Evolutionary conservation across 495 filamentous ascomycete species (phyloP).

Genomic region (Podospora australis): DNA sequence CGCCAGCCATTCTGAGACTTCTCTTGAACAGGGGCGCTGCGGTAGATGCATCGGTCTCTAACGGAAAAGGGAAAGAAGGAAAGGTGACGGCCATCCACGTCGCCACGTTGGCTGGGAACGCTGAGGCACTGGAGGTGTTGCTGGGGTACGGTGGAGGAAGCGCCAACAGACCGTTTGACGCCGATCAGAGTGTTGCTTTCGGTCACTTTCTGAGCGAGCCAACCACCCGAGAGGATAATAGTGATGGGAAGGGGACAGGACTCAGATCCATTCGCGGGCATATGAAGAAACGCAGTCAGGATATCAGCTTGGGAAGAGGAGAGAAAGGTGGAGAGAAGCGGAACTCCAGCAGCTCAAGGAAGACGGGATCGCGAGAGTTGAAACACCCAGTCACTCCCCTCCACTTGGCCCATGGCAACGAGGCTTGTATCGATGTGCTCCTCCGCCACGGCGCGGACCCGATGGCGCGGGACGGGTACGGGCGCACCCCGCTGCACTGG

Average conservation of each 20-base stretch:
- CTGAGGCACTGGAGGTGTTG: conserved; percentile 6
- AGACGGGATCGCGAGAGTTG: not conserved
- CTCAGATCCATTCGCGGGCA: not conserved
- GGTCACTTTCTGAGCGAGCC: not conserved
- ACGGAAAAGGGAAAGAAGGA: not conserved
- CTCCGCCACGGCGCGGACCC: conserved; percentile 11
- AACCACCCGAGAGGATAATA: not conserved
- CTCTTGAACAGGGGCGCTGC: conserved; percentile 14
- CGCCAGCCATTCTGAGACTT: conserved; percentile 6
- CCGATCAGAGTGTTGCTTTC: too few species aligned
- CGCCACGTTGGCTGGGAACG: conserved; percentile 10
- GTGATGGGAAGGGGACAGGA: not conserved
- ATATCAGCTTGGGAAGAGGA: too few species aligned
- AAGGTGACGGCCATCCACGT: conserved; percentile 18
- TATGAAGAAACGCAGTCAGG: too few species aligned
- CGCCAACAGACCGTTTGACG: conserved; percentile 9
- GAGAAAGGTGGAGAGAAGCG: too few species aligned
- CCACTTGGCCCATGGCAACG: conserved; percentile 12
- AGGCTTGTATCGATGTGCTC: conserved; percentile 2
- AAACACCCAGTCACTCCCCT: conserved; percentile 13
- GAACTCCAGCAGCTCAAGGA: not conserved
- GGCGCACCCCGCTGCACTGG: conserved; percentile 17
- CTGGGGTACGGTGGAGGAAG: conserved; percentile 14
- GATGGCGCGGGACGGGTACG: conserved; percentile 4
- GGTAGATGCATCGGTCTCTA: not conserved